Conservation (phyloP, 2,329 filamentous ascomycete species). For the Didymellaceae sp. region DNA sequence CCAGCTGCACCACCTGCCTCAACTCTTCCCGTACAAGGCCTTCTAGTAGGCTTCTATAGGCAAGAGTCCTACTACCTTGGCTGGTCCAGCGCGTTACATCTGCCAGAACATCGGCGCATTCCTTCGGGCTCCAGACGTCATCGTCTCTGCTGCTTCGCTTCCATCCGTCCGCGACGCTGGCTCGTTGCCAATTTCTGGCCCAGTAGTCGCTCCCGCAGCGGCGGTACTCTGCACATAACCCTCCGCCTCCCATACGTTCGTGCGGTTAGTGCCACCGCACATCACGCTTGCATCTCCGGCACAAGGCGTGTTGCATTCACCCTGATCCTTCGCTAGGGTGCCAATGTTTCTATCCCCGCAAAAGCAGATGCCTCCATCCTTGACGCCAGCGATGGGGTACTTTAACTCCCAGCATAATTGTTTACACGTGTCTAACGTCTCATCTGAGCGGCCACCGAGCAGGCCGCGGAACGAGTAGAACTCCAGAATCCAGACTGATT, state of each 20-base stretch:
- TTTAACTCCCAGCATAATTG: slow-evolving; percentile 1
- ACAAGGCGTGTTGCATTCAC: slow-evolving; percentile 1
- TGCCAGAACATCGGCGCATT: no score
- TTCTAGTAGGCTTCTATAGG: no score
- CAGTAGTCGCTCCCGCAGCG: no score
- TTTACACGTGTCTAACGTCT: slow-evolving; percentile 9
- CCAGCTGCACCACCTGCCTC: no score
- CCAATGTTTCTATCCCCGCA: slow-evolving; percentile 6
- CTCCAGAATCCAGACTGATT: not conserved
- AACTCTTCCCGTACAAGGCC: no score
- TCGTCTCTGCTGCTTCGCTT: no score
- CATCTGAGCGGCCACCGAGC: not conserved
- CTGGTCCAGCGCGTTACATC: no score
- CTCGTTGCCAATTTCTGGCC: no score
- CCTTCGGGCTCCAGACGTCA: no score
- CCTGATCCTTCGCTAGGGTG: slow-evolving; percentile 2
- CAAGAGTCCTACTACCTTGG: no score
- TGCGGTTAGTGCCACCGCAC: slow-evolving; percentile 3
- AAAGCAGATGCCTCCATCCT: not conserved
- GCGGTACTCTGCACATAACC: no score
- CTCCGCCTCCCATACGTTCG: slow-evolving; percentile 1
- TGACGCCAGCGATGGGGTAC: slow-evolving; percentile 6
- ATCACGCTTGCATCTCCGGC: not conserved
- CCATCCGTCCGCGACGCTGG: no score
- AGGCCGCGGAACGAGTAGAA: not conserved